Evolutionary conservation across 345 rosid species (phyloP).

Genomic region (Populus pruinosa): DNA sequence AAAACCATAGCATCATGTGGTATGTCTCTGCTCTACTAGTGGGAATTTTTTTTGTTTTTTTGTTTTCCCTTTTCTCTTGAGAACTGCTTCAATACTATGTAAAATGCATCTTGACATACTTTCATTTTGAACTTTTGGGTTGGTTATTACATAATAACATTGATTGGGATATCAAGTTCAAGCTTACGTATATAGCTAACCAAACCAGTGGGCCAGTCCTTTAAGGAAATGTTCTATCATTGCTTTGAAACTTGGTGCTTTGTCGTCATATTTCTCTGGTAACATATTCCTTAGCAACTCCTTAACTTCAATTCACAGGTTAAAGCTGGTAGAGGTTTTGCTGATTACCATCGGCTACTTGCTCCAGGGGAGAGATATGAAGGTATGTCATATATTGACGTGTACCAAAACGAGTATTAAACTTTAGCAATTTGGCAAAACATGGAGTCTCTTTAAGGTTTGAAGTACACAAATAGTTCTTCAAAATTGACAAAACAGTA

Average conservation of each 20-base stretch:
- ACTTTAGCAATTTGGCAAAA: not conserved
- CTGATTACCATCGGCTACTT: constrained; percentile 78
- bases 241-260: not conserved
- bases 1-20: no score
- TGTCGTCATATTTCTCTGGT: not conserved
- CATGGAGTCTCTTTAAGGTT: not conserved
- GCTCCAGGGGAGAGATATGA: constrained; percentile 64
- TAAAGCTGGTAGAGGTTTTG: constrained; percentile 55
- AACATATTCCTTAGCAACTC: constrained; percentile 4
- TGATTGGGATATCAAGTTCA: not conserved
- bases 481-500: not conserved
- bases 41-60: no score
- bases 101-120: no score
- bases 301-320: constrained; percentile 40
- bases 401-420: not conserved
- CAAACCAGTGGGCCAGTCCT: not conserved
- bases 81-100: no score
- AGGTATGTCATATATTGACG: constrained; percentile 44
- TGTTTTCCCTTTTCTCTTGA: no score
- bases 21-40: no score
- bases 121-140: no score
- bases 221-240: constrained; percentile 1
- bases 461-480: not conserved
- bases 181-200: not conserved
- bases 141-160: not conserved